Base-by-base conservation (phyloP, 2,329 filamentous ascomycete species). In the Verticillium albo-atrum region DNA sequence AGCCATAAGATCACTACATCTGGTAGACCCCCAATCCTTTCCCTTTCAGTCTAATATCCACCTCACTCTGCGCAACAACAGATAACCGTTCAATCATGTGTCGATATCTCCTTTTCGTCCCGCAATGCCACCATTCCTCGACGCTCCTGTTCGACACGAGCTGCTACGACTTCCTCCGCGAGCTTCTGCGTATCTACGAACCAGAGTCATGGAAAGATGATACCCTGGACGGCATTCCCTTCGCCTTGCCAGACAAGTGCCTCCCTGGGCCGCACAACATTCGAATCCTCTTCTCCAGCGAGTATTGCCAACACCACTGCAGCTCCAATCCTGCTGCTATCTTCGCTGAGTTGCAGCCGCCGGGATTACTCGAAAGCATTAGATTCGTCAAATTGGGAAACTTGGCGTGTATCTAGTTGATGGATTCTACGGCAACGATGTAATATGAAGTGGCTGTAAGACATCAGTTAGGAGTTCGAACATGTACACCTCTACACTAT, bases 181-280 rank as follows among this genome's bases (percentile, higher is more conserved):
- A 72, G 59, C 47, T 71, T 4, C 37, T 71, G 37, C 64, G 69
- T 14, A 72, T 72, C 60, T 67, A 72, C 55, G 47, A 65, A 3
- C 57, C 59, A 3, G 65, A 67, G 32, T 63, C 68, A 3, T 72
- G 69, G 70, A 52, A 60, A 12, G 26, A 54, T 17, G 62, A 65
- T 10, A 54, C 50, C 4, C 55, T 68, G 20, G 58, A 61, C 28
- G 58, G 64, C 54, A 53, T 71, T 12, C 69, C 68, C 0, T 72
- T 72, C 37, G 52, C 60, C 2, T 35, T 70, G 3, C 63, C 68
- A 2, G 60, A 67, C 3, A 20, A 60, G 1, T 72, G 70, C 55
- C 54, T 51, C 6, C 67, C 67, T n/a, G 62, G 60, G 15, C 69
- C 65, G 64, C 64, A 67, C 54, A 70, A 70, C 47, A 69, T 57